Percentiles rank a stretch among this genome's conserved stretches.
phyloP scores from a whole-genome alignment of 768 basidiomycete species.

The Amanita subjunquillea region DNA sequence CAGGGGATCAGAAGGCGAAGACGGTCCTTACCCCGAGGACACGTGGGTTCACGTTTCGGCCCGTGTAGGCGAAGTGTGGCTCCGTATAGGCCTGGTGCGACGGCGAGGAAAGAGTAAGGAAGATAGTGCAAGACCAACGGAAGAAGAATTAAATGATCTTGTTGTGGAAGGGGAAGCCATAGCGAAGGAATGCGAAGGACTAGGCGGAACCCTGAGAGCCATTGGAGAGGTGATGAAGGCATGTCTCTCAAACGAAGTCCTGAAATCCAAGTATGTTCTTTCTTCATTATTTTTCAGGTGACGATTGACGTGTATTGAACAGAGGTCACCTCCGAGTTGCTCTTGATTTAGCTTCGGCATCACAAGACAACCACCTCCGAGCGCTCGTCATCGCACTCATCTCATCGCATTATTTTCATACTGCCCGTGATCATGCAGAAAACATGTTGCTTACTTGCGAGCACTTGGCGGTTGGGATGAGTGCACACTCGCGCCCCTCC shows the following conservation, averaged over 20 bases:
- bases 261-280: constrained; percentile 48
- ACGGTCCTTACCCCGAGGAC: constrained; percentile 20
- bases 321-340: constrained; percentile 54
- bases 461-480: constrained; percentile 62
- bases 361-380: constrained; percentile 66
- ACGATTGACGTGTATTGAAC: not conserved
- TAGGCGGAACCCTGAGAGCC: constrained; percentile 45
- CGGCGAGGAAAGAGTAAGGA: not conserved
- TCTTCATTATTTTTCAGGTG: constrained; percentile 1
- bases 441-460: constrained; percentile 58
- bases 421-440: constrained; percentile 57
- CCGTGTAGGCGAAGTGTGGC: constrained; percentile 23
- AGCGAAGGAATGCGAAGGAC: constrained; percentile 31
- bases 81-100: constrained; percentile 18
- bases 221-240: constrained; percentile 48
- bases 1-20: not conserved
- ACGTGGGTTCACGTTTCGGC: constrained; percentile 22
- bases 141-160: constrained; percentile 19
- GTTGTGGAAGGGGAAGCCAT: constrained; percentile 25
- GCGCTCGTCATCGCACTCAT: constrained; percentile 60
- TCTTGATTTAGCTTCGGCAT: constrained; percentile 41
- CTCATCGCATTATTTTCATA: constrained; percentile 62
- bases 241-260: constrained; percentile 41
- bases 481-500: constrained; percentile 29
- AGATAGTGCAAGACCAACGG: not conserved